Base-by-base conservation (phyloP, 768 basidiomycete species). In the Boletus reticulatus region DNA sequence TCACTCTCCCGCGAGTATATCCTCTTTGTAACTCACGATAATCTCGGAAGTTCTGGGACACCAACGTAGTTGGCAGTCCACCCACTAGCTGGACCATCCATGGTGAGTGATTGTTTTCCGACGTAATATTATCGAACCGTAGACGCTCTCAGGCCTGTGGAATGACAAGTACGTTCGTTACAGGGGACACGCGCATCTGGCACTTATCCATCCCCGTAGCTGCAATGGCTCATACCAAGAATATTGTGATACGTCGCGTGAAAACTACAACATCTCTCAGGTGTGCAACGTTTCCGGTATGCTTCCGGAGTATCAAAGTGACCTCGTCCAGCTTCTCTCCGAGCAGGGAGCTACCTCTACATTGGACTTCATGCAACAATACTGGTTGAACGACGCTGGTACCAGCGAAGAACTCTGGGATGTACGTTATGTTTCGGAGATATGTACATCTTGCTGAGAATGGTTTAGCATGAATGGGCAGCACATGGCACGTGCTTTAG, bases 21-120 rank as follows among this genome's bases (percentile, higher is more conserved):
- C 17, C 7, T 24, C 20, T 37, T 36, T 20, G 38, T 41, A 16
- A 13, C 45, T 59, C n/a, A 67, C 4, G 24, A 27, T 27, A 12
- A 43, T 39, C 17, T 11, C 32, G 41, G 24, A 67, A 87, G 83
- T 87, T 89, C 71, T 90, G 88, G 87, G 87, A 89, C 58, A 85
- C 83, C 3, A 62, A 82, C 45, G 82, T 85, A 0, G 67, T 79
- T 4, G 84, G 82, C 20, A 87, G 88, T 12, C 88, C 88, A 6
- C 67, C 65, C 12, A 61, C 85, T 62, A 84, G 83, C 62, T 90
- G 88, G 87, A 90, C 86, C 2, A 84, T 89, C 55, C 88, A 88
- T 52, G 86, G 88, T 84, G 55, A 45, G 78, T 62, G n/a, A 20
- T 16, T 31, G 13, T 29, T 38, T 31, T 24, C 17, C 48, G 22